Conservation (phyloP, 148 eudicot species). For the Silene latifolia region DNA sequence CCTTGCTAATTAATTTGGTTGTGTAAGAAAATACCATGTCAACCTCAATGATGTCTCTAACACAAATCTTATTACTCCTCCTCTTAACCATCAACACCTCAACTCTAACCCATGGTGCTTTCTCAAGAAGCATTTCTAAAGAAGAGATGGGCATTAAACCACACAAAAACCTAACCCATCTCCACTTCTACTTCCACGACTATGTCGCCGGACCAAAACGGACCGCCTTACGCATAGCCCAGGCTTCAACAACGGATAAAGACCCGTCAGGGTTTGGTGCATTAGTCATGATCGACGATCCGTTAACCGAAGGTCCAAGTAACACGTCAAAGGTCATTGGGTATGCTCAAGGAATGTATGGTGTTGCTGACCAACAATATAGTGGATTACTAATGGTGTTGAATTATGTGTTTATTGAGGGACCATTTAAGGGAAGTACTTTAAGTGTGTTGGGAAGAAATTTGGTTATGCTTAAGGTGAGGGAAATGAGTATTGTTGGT, state of each 20-base stretch:
- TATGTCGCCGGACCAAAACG: constrained; percentile 27
- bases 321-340: constrained; percentile 30
- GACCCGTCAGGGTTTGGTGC: constrained; percentile 23
- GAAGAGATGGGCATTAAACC: constrained; percentile 25
- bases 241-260: constrained; percentile 13
- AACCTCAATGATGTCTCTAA: not conserved
- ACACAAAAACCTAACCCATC: constrained; percentile 28
- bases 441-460: constrained; percentile 34
- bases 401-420: constrained; percentile 30
- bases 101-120: constrained; percentile 2
- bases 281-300: constrained; percentile 35
- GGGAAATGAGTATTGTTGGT: constrained; percentile 40
- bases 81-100: constrained; percentile 7
- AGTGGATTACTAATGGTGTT: constrained; percentile 24
- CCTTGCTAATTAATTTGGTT: too few relatives aligned
- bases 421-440: constrained; percentile 34
- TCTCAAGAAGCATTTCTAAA: constrained; percentile 22
- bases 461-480: constrained; percentile 9
- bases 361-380: constrained; percentile 23
- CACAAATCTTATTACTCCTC: constrained; percentile 7
- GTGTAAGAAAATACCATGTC: not conserved
- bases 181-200: constrained; percentile 43
- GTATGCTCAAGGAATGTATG: constrained; percentile 40
- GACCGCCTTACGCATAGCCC: constrained; percentile 27
- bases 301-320: constrained; percentile 31